Percentiles rank a stretch among this genome's conserved stretches.
phyloP scores from a whole-genome alignment of 2,329 filamentous ascomycete genomes.

The Phialemoniopsis sp. region DNA sequence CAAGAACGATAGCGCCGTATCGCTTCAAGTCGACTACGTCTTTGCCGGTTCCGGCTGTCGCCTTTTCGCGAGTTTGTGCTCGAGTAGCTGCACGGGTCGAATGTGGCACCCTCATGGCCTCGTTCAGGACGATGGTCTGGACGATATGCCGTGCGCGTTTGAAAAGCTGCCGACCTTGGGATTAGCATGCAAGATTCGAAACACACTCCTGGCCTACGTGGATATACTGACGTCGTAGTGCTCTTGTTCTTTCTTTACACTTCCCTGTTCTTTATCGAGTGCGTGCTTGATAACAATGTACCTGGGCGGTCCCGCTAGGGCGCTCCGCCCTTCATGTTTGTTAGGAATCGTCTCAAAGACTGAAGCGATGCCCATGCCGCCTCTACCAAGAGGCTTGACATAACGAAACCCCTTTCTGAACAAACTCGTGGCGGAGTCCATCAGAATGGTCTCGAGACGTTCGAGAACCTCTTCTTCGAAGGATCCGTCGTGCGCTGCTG shows the following conservation, averaged over 20 bases:
- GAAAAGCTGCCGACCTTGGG: constrained; percentile 1
- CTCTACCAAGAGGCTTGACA: constrained; percentile 1
- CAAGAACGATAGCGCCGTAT: constrained; percentile 9
- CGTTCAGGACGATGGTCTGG: not conserved
- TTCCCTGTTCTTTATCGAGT: not conserved
- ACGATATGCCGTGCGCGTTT: constrained; percentile 5
- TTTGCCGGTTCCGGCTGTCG: not conserved
- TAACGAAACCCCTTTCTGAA: not conserved
- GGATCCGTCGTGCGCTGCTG: too few relatives aligned
- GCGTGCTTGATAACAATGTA: constrained; percentile 10
- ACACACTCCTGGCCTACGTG: too few relatives aligned
- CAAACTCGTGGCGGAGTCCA: too few relatives aligned
- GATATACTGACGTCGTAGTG: too few relatives aligned
- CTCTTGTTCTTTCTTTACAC: not conserved
- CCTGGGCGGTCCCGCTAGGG: too few relatives aligned
- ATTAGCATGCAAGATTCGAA: not conserved
- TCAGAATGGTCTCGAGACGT: too few relatives aligned
- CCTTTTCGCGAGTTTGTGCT: constrained; percentile 3
- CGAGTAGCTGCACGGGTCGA: not conserved
- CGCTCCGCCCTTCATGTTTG: not conserved
- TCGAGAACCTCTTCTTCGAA: too few relatives aligned
- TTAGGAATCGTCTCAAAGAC: constrained; percentile 7
- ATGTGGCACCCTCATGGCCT: constrained; percentile 3
- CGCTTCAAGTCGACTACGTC: not conserved
- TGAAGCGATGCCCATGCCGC: constrained; percentile 9